Percentiles rank a stretch among this genome's conserved stretches.
Evolutionary conservation across 768 basidiomycete genomes (phyloP).

Genomic region (Dioszegia aurantiaca): DNA sequence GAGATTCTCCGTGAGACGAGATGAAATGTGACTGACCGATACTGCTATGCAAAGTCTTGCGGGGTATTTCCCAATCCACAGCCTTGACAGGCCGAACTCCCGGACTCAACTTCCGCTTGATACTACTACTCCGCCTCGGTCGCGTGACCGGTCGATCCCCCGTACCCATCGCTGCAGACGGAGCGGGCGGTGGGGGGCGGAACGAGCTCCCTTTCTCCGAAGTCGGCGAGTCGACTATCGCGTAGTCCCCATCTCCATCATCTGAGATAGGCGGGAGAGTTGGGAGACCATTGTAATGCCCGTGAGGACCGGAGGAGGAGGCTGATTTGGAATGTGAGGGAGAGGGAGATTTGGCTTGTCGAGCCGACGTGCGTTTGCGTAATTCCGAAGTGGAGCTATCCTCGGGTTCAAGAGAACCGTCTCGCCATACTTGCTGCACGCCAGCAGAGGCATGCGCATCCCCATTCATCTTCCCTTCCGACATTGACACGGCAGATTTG

Average conservation of each 20-base stretch:
- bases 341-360: conserved; percentile 6
- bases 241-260: conserved; percentile 11
- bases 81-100: conserved; percentile 45
- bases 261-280: conserved; percentile 38
- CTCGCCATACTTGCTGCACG: conserved; percentile 18
- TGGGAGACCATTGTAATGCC: conserved; percentile 31
- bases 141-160: conserved; percentile 27
- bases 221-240: conserved; percentile 5
- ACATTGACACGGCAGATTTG: no score
- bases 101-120: conserved; percentile 40
- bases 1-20: neutral
- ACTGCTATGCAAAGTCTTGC: conserved; percentile 80
- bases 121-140: conserved; percentile 34
- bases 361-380: neutral
- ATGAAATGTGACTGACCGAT: conserved; percentile 63
- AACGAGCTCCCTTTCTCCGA: conserved; percentile 6
- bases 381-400: conserved; percentile 5
- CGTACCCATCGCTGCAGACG: conserved; percentile 22
- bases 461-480: no score
- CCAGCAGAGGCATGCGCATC: no score
- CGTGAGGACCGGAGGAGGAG: neutral
- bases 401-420: conserved; percentile 22
- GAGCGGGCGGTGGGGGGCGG: conserved; percentile 34
- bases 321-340: conserved; percentile 5
- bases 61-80: conserved; percentile 84